Conservation (phyloP, 768 basidiomycete species). For the Hericium coralloides region DNA sequence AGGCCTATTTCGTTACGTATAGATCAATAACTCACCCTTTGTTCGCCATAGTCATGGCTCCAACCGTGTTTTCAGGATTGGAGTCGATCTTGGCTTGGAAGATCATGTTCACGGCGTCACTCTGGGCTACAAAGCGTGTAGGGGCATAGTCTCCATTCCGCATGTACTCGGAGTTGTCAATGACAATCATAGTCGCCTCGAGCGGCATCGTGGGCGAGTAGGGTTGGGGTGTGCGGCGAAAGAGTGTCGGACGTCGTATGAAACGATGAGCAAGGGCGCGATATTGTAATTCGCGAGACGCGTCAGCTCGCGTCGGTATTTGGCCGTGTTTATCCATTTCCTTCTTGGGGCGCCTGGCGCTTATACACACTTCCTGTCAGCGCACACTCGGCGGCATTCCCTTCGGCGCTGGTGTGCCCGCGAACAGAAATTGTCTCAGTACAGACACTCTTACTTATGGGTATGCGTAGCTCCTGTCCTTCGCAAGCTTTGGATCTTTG, state of each 20-base stretch:
- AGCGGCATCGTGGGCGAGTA: constrained; percentile 64
- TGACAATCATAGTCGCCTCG: constrained; percentile 95
- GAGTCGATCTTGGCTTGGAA: constrained; percentile 91
- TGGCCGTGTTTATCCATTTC: background rate
- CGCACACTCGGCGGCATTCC: no score
- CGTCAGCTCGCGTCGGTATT: background rate
- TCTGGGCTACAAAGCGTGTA: constrained; percentile 82
- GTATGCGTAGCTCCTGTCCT: no score
- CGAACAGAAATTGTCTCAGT: no score
- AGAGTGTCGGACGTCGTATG: background rate
- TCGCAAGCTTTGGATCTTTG: no score
- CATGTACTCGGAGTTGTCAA: constrained; percentile 98
- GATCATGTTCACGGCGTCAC: constrained; percentile 83
- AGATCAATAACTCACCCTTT: constrained; percentile 58
- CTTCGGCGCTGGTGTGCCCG: no score
- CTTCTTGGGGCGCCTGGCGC: no score
- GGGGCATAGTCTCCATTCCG: constrained; percentile 89
- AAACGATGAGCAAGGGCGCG: background rate
- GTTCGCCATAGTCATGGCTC: constrained; percentile 96
- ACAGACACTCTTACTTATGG: no score
- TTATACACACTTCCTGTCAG: no score
- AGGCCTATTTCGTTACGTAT: no score
- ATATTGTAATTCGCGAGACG: background rate
- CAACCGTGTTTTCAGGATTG: constrained; percentile 96
- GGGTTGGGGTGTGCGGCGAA: background rate